Percentiles rank a stretch among this genome's conserved stretches.
These are phyloP conservation scores for Ceratobasidium sp. DNA, from an alignment of 1,284 basidiomycete species.

Conservation along the genomic window DNA sequence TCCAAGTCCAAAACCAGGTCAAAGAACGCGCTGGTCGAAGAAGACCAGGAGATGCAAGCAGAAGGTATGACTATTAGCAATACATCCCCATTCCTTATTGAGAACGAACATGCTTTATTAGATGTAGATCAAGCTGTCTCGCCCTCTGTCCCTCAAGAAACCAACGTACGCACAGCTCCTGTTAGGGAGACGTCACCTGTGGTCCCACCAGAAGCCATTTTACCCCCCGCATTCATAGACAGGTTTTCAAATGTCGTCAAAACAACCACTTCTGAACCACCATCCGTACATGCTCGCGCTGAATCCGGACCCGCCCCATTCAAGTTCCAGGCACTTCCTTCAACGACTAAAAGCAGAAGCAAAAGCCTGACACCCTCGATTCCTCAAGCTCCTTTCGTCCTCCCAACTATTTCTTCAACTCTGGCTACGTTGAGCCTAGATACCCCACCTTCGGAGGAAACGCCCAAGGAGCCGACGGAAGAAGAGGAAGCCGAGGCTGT, in stretches of 20 bases:
- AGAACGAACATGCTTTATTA: not conserved
- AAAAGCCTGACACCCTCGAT: slow-evolving; percentile 18
- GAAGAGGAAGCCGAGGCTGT: slow-evolving; percentile 41
- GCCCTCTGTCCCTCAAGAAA: not conserved
- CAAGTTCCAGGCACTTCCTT: slow-evolving; percentile 28
- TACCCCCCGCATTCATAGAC: slow-evolving; percentile 1
- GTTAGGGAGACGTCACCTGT: not conserved
- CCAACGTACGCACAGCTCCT: too few species aligned
- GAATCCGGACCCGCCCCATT: slow-evolving; percentile 31
- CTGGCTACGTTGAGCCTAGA: not conserved
- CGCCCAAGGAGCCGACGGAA: slow-evolving; percentile 15
- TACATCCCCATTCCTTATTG: not conserved
- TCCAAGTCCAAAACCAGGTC: slow-evolving; percentile 39
- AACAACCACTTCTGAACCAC: not conserved
- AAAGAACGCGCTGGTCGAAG: slow-evolving; percentile 19
- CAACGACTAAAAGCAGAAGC: slow-evolving; percentile 3
- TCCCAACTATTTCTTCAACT: not conserved
- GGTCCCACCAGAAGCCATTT: not conserved
- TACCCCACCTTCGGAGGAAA: not conserved
- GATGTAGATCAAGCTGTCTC: not conserved
- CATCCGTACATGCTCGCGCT: not conserved
- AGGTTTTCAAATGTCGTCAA: not conserved
- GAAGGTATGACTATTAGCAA: not conserved
- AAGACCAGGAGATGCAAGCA: not conserved
- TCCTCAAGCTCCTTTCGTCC: not conserved